Conservation (phyloP, 306 rosid species). For the Ormosia emarginata region DNA sequence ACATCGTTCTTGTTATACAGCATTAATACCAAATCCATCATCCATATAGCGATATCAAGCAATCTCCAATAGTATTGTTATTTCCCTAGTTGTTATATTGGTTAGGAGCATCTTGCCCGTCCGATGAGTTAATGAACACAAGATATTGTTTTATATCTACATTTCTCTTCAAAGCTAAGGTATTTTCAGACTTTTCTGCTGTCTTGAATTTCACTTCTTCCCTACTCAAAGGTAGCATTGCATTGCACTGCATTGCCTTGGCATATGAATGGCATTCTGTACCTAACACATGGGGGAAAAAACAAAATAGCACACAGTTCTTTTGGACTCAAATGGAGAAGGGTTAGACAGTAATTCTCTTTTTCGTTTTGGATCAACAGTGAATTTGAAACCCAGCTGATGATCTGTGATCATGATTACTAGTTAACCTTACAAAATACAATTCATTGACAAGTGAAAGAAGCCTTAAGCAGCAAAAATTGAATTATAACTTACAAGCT, state of each 20-base stretch:
- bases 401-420: conserved; percentile 26
- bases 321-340: neutral
- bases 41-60: neutral
- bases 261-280: conserved; percentile 27
- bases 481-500: neutral
- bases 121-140: conserved; percentile 17
- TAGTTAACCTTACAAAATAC: conserved; percentile 16
- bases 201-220: conserved; percentile 50
- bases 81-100: neutral
- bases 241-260: conserved; percentile 34
- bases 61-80: conserved; percentile 10
- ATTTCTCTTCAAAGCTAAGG: conserved; percentile 80
- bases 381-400: conserved; percentile 26
- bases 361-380: neutral
- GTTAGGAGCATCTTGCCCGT: conserved; percentile 17
- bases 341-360: conserved; percentile 1
- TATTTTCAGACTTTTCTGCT: conserved; percentile 21
- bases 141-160: conserved; percentile 14
- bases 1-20: conserved; percentile 2
- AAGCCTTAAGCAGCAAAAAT: neutral
- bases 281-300: conserved; percentile 38
- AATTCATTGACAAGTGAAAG: conserved; percentile 1
- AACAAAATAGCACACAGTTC: neutral
- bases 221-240: conserved; percentile 61
- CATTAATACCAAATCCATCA: conserved; percentile 13